Evolutionary conservation across 2,329 filamentous ascomycete genomes (phyloP).

Genomic region (Remersonia thermophila): DNA sequence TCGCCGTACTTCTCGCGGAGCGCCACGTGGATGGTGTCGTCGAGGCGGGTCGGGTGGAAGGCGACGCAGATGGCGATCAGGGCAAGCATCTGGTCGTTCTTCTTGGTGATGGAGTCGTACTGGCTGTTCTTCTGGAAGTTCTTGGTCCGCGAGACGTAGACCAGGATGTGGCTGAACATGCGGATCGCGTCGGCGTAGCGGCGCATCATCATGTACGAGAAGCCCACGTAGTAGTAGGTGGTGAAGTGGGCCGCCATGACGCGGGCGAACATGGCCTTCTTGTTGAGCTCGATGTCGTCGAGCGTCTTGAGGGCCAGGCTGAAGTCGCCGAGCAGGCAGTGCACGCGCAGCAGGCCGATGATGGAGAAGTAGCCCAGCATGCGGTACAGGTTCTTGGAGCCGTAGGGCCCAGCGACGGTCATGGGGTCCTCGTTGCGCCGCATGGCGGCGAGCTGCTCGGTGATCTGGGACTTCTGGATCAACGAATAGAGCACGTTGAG

Average conservation of each 20-base stretch:
- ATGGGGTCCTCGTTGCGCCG: slow-evolving; percentile 86
- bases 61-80: slow-evolving; percentile 97
- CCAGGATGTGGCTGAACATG: slow-evolving; percentile 99
- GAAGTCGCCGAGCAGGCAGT: slow-evolving; percentile 95
- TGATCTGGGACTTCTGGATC: slow-evolving; percentile 96
- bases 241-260: slow-evolving; percentile 99
- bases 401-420: slow-evolving; percentile 87
- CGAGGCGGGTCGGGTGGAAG: slow-evolving; percentile 90
- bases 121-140: slow-evolving; percentile 99
- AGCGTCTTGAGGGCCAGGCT: slow-evolving; percentile 96
- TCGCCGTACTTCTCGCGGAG: slow-evolving; percentile 98
- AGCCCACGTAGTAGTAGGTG: slow-evolving; percentile 99
- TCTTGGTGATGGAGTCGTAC: slow-evolving; percentile 98
- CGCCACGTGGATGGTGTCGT: slow-evolving; percentile 97
- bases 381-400: slow-evolving; percentile 84
- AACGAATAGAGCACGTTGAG: slow-evolving; percentile 98
- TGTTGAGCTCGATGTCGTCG: slow-evolving; percentile 98
- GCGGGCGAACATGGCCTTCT: slow-evolving; percentile 99
- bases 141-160: slow-evolving; percentile 98
- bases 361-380: slow-evolving; percentile 99
- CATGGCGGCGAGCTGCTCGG: slow-evolving; percentile 88
- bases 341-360: slow-evolving; percentile 88
- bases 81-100: slow-evolving; percentile 99
- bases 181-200: slow-evolving; percentile 98
- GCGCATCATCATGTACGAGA: slow-evolving; percentile 99